Evolutionary conservation across 1,284 basidiomycete species (phyloP).

Genomic region (Paramarasmius palmivorus): DNA sequence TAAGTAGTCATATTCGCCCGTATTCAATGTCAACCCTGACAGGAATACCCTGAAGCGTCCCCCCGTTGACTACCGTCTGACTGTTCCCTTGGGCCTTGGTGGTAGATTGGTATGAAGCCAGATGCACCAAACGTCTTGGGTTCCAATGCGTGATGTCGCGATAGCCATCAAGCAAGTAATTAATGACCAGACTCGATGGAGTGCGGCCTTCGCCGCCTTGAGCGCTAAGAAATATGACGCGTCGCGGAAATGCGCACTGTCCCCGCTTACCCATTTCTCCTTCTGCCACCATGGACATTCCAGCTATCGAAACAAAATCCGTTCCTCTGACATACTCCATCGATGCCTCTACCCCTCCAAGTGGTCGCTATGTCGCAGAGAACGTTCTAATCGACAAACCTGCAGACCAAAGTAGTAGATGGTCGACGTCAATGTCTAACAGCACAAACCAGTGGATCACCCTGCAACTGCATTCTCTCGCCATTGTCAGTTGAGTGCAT

Average conservation of each 20-base stretch:
- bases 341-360: conserved; percentile 64
- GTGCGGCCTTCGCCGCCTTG: background rate
- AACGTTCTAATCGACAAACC: conserved; percentile 69
- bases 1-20: no score
- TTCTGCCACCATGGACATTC: conserved; percentile 3
- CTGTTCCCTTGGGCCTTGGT: no score
- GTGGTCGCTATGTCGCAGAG: conserved; percentile 65
- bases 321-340: conserved; percentile 51
- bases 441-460: conserved; percentile 69
- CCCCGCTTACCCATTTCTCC: background rate
- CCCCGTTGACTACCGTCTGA: no score
- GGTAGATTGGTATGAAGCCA: no score
- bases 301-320: conserved; percentile 14
- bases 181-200: no score
- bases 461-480: conserved; percentile 56
- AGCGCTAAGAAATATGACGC: background rate
- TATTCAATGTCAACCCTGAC: no score
- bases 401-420: conserved; percentile 64
- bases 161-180: no score
- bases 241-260: conserved; percentile 1
- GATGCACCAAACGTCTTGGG: no score
- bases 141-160: no score
- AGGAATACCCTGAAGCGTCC: no score
- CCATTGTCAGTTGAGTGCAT: conserved; percentile 63
- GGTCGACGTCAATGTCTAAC: conserved; percentile 66